Evolutionary conservation across 108 stramenopile species (phyloP).

Genomic region (Craspedostauros australis): DNA sequence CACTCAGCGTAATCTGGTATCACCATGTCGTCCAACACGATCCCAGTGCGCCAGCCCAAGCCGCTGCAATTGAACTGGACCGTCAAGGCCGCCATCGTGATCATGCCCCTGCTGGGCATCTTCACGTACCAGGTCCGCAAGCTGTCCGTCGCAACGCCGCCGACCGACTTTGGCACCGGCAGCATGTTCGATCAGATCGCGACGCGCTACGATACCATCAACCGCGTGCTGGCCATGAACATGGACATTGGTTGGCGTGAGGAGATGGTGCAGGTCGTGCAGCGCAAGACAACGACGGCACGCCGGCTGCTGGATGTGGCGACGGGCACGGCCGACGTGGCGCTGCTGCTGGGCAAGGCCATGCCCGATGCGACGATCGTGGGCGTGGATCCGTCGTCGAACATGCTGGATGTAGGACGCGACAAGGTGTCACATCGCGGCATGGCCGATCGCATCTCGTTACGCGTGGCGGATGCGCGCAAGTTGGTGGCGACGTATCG

Average conservation of each 20-base stretch:
- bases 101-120: too few relatives aligned
- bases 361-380: conserved; percentile 35
- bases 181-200: conserved; percentile 90
- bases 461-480: conserved; percentile 66
- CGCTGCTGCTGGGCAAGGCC: conserved; percentile 62
- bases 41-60: too few relatives aligned
- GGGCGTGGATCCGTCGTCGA: conserved; percentile 83
- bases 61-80: too few relatives aligned
- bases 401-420: conserved; percentile 79
- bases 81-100: too few relatives aligned
- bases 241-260: conserved; percentile 85
- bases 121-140: too few relatives aligned
- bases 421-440: conserved; percentile 43
- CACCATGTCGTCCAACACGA: too few relatives aligned
- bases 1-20: too few relatives aligned
- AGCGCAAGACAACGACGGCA: background rate
- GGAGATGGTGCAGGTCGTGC: conserved; percentile 22
- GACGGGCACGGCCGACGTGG: conserved; percentile 93
- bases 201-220: conserved; percentile 63
- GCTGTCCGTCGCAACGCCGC: conserved; percentile 2
- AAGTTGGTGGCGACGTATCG: too few relatives aligned
- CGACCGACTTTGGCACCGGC: conserved; percentile 23
- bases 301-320: conserved; percentile 63
- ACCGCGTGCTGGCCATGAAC: conserved; percentile 74
- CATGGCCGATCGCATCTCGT: conserved; percentile 31